Conservation (phyloP, 164 flowering plant species). For the Kingdonia uniflora region DNA sequence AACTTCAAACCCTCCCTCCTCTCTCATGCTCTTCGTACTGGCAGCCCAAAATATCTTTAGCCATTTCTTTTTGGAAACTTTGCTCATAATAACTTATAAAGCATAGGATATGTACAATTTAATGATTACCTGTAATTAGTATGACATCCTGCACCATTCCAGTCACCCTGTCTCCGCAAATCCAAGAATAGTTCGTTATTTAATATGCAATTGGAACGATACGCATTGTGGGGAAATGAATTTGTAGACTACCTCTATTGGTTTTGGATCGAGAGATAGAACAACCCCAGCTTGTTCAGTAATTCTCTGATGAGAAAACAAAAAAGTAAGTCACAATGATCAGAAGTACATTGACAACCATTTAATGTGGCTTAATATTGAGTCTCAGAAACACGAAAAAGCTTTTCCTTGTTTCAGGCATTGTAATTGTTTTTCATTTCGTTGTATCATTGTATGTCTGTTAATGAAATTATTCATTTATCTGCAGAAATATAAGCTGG, state of each 20-base stretch:
- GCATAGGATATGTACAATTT: not conserved
- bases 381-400: too few species aligned
- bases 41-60: not conserved
- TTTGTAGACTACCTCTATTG: constrained; percentile 60
- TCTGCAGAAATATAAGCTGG: not conserved
- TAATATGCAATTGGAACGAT: not conserved
- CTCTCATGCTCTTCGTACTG: constrained; percentile 95
- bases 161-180: constrained; percentile 74
- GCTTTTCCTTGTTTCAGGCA: too few species aligned
- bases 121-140: constrained; percentile 75
- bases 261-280: constrained; percentile 93
- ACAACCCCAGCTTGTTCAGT: constrained; percentile 99
- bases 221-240: not conserved
- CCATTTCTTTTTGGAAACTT: too few species aligned
- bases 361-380: too few species aligned
- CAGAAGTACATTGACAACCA: not conserved
- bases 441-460: too few species aligned
- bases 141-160: constrained; percentile 99
- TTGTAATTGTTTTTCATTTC: too few species aligned
- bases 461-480: not conserved
- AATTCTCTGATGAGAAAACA: constrained; percentile 55
- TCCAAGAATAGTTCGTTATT: not conserved
- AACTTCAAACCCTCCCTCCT: constrained; percentile 82
- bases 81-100: not conserved
- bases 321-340: not conserved